Conservation (phyloP, 768 basidiomycete species). For the Baorangia bicolor region DNA sequence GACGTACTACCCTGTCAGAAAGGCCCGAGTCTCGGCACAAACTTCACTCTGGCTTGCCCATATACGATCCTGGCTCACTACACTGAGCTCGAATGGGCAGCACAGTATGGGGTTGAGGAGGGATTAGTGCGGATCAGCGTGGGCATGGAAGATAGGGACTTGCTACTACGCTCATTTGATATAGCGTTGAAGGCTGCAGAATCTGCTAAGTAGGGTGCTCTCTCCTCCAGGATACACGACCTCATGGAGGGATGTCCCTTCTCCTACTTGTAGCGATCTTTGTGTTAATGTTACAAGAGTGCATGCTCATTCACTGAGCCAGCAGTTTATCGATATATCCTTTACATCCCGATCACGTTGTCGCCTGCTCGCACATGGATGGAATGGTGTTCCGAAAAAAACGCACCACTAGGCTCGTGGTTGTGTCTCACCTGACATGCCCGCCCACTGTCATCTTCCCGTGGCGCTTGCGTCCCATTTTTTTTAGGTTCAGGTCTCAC, state of each 20-base stretch:
- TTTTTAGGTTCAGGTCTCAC: background rate
- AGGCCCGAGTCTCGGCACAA: constrained; percentile 91
- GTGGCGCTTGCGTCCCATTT: background rate
- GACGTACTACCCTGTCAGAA: constrained; percentile 82
- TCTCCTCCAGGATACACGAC: background rate
- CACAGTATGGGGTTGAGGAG: constrained; percentile 77
- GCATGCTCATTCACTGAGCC: background rate
- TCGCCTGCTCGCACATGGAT: background rate
- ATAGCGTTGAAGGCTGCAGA: constrained; percentile 77
- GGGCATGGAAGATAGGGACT: constrained; percentile 76
- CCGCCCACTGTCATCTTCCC: background rate
- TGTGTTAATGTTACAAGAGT: background rate
- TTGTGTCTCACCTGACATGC: background rate
- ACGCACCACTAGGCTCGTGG: background rate
- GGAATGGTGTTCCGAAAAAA: background rate
- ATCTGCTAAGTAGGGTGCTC: constrained; percentile 17
- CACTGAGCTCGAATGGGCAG: constrained; percentile 89
- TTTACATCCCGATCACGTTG: background rate
- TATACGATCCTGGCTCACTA: constrained; percentile 94
- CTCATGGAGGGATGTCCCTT: background rate
- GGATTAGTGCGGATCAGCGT: constrained; percentile 86
- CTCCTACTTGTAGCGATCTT: background rate
- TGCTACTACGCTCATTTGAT: constrained; percentile 57
- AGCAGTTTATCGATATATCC: no score
- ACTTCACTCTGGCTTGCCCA: constrained; percentile 93